phyloP scores from a whole-genome alignment of 2,329 filamentous ascomycete species.

The Talaromyces albobiverticillius region DNA sequence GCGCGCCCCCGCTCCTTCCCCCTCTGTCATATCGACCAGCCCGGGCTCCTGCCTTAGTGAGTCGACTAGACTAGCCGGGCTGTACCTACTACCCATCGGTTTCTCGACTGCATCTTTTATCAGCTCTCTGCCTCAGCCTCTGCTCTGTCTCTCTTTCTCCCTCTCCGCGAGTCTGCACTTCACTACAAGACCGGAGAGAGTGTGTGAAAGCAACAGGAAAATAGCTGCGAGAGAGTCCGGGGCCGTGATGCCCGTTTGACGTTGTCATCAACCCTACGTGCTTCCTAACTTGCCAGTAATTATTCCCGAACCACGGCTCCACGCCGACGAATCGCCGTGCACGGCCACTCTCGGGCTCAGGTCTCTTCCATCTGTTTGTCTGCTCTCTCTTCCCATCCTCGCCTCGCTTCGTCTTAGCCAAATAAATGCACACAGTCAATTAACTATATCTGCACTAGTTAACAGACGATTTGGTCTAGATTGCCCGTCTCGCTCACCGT shows the following conservation, averaged over 20 bases:
- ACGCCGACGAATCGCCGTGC: slow-evolving; percentile 6
- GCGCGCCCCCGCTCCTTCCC: slow-evolving; percentile 2
- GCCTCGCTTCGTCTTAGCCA: neutral
- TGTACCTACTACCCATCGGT: neutral
- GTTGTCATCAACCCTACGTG: neutral
- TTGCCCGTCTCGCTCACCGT: too few species aligned
- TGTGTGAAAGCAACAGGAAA: too few species aligned
- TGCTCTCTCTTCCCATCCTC: neutral
- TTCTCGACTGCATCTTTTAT: too few species aligned
- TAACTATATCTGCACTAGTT: too few species aligned
- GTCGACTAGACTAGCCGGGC: neutral
- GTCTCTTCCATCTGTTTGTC: too few species aligned
- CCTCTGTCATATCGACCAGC: neutral
- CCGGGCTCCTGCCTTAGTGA: neutral
- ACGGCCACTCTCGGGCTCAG: neutral
- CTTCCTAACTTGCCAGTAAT: neutral
- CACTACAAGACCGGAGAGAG: neutral
- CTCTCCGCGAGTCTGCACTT: neutral
- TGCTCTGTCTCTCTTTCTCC: neutral
- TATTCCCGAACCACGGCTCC: slow-evolving; percentile 11
- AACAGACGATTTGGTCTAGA: too few species aligned
- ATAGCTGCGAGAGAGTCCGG: too few species aligned
- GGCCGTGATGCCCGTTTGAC: neutral
- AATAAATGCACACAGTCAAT: too few species aligned
- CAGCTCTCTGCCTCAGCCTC: too few species aligned